Conservation (phyloP, 2,329 filamentous ascomycete genomes). For the Boeremia exigua region DNA sequence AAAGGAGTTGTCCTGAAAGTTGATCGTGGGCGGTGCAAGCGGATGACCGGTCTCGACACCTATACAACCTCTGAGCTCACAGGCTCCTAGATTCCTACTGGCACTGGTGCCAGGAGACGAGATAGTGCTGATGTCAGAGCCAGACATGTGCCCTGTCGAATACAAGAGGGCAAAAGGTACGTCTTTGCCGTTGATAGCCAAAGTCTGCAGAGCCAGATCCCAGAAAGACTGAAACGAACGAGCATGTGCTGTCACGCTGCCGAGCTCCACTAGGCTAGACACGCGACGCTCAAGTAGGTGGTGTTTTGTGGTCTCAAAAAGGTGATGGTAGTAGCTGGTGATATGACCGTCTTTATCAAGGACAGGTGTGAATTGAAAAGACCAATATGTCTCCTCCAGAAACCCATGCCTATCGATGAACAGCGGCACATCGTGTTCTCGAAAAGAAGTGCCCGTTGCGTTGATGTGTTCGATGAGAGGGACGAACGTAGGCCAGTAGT, state of each 20-base stretch:
- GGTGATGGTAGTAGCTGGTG: constrained; percentile 75
- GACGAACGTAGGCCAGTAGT: constrained; percentile 61
- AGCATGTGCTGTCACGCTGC: constrained; percentile 72
- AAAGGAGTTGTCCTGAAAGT: constrained; percentile 29
- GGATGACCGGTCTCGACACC: constrained; percentile 31
- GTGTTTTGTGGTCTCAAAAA: constrained; percentile 74
- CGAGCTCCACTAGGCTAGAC: constrained; percentile 66
- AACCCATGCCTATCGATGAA: constrained; percentile 72
- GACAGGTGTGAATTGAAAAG: constrained; percentile 77
- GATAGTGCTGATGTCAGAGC: constrained; percentile 22
- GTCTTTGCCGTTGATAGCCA: constrained; percentile 70
- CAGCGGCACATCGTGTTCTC: constrained; percentile 71
- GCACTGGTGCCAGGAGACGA: constrained; percentile 23
- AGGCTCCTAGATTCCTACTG: constrained; percentile 15
- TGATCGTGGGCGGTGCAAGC: constrained; percentile 33
- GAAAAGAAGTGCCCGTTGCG: constrained; percentile 25
- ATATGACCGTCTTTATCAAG: constrained; percentile 72
- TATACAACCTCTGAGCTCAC: constrained; percentile 35
- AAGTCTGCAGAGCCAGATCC: constrained; percentile 68
- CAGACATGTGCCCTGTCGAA: constrained; percentile 22
- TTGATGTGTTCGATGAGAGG: constrained; percentile 34
- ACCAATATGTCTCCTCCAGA: constrained; percentile 79
- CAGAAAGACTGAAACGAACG: constrained; percentile 74
- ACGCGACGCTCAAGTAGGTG: constrained; percentile 31
- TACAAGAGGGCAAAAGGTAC: constrained; percentile 37